A percentile compares a stretch with the other conserved stretches of the same genome.
These are phyloP conservation scores for Colletotrichum shisoi DNA, from an alignment of 2,329 filamentous ascomycete species.

Conservation along the genomic window DNA sequence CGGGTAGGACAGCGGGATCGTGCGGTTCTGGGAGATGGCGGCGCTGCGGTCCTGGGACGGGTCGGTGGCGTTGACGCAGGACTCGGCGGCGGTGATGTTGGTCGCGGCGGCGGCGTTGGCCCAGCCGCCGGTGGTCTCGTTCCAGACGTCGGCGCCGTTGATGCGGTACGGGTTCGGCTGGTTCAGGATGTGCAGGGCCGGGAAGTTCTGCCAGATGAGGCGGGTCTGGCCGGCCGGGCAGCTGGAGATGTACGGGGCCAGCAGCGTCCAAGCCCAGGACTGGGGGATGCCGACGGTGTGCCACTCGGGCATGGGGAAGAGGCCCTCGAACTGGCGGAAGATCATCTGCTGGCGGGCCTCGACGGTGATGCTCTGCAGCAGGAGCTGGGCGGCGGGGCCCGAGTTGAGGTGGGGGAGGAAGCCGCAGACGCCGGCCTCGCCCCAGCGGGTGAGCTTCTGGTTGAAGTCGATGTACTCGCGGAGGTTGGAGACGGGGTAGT, in stretches of 20 bases:
- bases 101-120: conserved; percentile 63
- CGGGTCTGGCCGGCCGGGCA: conserved; percentile 78
- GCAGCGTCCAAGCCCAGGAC: conserved; percentile 82
- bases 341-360: conserved; percentile 85
- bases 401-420: conserved; percentile 81
- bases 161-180: conserved; percentile 77
- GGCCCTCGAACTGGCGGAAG: conserved; percentile 82
- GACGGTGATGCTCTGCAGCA: conserved; percentile 78
- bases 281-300: conserved; percentile 82
- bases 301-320: conserved; percentile 84
- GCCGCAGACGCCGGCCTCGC: conserved; percentile 81
- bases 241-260: conserved; percentile 81
- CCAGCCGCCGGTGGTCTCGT: conserved; percentile 70
- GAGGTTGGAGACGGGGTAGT: conserved; percentile 79
- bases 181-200: conserved; percentile 73
- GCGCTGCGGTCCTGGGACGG: conserved; percentile 67
- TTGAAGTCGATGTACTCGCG: conserved; percentile 83
- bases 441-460: conserved; percentile 84
- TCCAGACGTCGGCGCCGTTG: conserved; percentile 67
- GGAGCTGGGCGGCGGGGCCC: conserved; percentile 74
- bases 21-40: conserved; percentile 73
- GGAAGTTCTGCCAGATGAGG: conserved; percentile 86
- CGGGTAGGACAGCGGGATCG: conserved; percentile 74
- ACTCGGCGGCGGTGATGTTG: conserved; percentile 54
- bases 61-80: conserved; percentile 65